Conservation (phyloP, 2,329 filamentous ascomycete species). For the Exophiala bonariae region DNA sequence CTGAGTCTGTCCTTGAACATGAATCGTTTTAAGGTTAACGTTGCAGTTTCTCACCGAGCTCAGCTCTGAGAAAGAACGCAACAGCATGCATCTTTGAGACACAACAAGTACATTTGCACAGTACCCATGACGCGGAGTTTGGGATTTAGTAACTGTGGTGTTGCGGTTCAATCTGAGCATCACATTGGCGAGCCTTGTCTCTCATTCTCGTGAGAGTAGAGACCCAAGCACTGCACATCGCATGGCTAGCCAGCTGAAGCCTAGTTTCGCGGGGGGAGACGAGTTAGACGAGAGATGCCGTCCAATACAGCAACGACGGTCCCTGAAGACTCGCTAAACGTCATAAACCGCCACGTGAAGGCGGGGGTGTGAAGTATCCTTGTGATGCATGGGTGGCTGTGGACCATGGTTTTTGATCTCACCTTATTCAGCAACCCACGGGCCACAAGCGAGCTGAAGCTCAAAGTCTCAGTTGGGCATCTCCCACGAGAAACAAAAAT, state of each 20-base stretch:
- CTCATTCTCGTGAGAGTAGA: neutral
- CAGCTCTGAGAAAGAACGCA: too few species aligned
- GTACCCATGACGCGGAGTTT: conserved; percentile 6
- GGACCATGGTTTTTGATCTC: too few species aligned
- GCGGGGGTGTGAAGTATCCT: too few species aligned
- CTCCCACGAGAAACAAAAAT: too few species aligned
- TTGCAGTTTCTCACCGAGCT: too few species aligned
- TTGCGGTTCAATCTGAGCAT: conserved; percentile 1
- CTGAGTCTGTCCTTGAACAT: too few species aligned
- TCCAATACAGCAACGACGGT: neutral
- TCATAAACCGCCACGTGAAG: conserved; percentile 5
- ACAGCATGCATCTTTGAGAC: too few species aligned
- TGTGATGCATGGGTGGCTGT: too few species aligned
- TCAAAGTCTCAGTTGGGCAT: too few species aligned
- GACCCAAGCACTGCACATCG: conserved; percentile 8
- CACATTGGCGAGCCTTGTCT: conserved; percentile 17
- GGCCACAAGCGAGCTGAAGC: too few species aligned
- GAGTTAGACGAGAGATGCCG: neutral
- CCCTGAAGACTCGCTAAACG: neutral
- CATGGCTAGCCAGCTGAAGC: conserved; percentile 16
- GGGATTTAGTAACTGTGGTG: neutral
- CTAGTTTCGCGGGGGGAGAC: conserved; percentile 5
- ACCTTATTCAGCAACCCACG: too few species aligned
- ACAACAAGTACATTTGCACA: neutral
- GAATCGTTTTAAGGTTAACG: too few species aligned